These are phyloP conservation scores for Rugosomyces carneus DNA, from an alignment of 1,284 basidiomycete genomes.

Conservation along the genomic window DNA sequence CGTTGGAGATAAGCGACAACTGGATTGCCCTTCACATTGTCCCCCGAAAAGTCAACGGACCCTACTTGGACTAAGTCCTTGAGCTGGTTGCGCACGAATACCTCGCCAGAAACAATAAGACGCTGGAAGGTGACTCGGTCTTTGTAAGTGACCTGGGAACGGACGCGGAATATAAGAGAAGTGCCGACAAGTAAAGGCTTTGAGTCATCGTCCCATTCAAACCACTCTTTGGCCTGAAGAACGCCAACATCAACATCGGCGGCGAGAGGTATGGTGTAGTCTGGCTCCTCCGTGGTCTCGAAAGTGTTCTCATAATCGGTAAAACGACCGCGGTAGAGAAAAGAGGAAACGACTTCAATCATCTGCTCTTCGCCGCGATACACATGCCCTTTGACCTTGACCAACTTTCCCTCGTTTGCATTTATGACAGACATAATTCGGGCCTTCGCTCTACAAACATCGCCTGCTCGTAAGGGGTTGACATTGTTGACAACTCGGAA, in stretches of 20 bases:
- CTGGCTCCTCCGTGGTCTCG: slow-evolving; percentile 84
- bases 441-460: slow-evolving; percentile 88
- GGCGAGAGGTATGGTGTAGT: slow-evolving; percentile 76
- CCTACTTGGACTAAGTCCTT: slow-evolving; percentile 87
- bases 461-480: slow-evolving; percentile 75
- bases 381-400: slow-evolving; percentile 88
- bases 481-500: slow-evolving; percentile 86
- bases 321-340: slow-evolving; percentile 96
- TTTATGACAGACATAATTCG: slow-evolving; percentile 88
- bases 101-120: slow-evolving; percentile 79
- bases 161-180: slow-evolving; percentile 84
- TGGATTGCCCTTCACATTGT: slow-evolving; percentile 88
- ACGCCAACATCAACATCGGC: slow-evolving; percentile 85
- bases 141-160: slow-evolving; percentile 85
- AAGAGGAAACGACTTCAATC: slow-evolving; percentile 91
- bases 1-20: slow-evolving; percentile 92
- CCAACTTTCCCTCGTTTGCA: slow-evolving; percentile 87
- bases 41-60: slow-evolving; percentile 80
- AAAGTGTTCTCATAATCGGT: slow-evolving; percentile 94
- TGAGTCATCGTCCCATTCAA: slow-evolving; percentile 87
- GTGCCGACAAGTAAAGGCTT: slow-evolving; percentile 77
- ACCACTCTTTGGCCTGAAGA: slow-evolving; percentile 95
- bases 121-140: slow-evolving; percentile 84
- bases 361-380: slow-evolving; percentile 71
- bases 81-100: slow-evolving; percentile 81